Evolutionary conservation across 2,329 filamentous ascomycete species (phyloP).

Genomic region (Fusarium sp.): DNA sequence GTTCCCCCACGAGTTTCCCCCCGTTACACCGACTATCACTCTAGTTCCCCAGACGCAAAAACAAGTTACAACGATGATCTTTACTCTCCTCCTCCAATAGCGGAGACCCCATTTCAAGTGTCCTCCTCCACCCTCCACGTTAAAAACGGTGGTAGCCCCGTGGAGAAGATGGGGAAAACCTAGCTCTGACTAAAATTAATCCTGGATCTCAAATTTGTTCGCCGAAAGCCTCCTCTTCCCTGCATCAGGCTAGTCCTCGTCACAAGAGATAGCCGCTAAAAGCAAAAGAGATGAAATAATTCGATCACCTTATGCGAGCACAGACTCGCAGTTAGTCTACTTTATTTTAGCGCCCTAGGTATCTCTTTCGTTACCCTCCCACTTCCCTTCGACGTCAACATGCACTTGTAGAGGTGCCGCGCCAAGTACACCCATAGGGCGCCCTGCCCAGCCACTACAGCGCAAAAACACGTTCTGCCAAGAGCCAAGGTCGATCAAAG

Average conservation of each 20-base stretch:
- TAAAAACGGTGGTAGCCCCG: not conserved
- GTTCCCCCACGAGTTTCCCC: conserved; percentile 13
- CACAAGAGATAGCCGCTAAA: too few relatives aligned
- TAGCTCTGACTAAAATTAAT: not conserved
- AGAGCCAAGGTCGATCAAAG: conserved; percentile 32
- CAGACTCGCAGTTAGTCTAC: too few relatives aligned
- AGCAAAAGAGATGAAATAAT: too few relatives aligned
- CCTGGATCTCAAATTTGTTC: conserved; percentile 18
- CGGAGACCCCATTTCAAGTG: conserved; percentile 23
- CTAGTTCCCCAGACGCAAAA: not conserved
- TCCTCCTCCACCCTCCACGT: conserved; percentile 4
- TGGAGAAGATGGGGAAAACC: conserved; percentile 3
- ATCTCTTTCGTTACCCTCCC: too few relatives aligned
- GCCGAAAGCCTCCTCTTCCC: not conserved
- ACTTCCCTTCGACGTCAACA: not conserved
- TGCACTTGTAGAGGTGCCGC: not conserved
- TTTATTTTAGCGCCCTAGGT: too few relatives aligned
- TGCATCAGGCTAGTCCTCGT: not conserved
- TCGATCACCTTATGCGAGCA: too few relatives aligned
- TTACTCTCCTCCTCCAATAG: conserved; percentile 21
- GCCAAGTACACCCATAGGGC: not conserved
- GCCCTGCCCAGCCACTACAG: conserved; percentile 27
- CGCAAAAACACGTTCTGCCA: conserved; percentile 35
- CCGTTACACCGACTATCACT: conserved; percentile 24
- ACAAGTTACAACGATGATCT: not conserved